Evolutionary conservation across 306 rosid genomes (phyloP).

Genomic region (Urtica urens): DNA sequence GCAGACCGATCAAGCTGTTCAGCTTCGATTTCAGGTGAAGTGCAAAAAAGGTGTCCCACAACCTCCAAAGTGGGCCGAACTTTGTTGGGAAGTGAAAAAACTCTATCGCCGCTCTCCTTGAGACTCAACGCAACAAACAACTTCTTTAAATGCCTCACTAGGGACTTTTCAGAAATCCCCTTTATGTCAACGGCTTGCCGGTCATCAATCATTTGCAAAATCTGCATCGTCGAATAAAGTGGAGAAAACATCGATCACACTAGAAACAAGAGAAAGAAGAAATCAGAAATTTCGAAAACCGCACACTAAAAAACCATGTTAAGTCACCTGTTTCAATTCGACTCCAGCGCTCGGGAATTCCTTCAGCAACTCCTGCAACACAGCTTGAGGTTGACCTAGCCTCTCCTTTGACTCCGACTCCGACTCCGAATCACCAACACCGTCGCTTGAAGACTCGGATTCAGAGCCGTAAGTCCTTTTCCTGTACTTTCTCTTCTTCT

Average conservation of each 20-base stretch:
- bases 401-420: conserved; percentile 24
- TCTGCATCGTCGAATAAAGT: too few relatives aligned
- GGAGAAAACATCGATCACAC: conserved; percentile 13
- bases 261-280: conserved; percentile 1
- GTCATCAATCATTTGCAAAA: conserved; percentile 79
- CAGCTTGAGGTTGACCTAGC: conserved; percentile 34
- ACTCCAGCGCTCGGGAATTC: conserved; percentile 60
- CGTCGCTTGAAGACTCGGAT: conserved; percentile 9
- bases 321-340: conserved; percentile 76
- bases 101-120: conserved; percentile 53
- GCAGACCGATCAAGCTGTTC: conserved; percentile 21
- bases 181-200: conserved; percentile 94
- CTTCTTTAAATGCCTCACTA: conserved; percentile 58
- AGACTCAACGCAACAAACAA: conserved; percentile 56
- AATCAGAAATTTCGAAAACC: neutral
- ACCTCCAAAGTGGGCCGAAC: conserved; percentile 60
- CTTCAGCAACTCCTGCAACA: conserved; percentile 36
- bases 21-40: conserved; percentile 18
- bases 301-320: neutral
- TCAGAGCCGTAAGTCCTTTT: conserved; percentile 19
- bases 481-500: conserved; percentile 27
- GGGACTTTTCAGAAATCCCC: conserved; percentile 59
- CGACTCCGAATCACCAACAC: conserved; percentile 19
- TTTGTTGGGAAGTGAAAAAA: conserved; percentile 56
- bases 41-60: conserved; percentile 49